Evolutionary conservation across 2,329 filamentous ascomycete species (phyloP), one percentile per base, ranked within the genome.

Genomic region (Penicillium expansum): DNA sequence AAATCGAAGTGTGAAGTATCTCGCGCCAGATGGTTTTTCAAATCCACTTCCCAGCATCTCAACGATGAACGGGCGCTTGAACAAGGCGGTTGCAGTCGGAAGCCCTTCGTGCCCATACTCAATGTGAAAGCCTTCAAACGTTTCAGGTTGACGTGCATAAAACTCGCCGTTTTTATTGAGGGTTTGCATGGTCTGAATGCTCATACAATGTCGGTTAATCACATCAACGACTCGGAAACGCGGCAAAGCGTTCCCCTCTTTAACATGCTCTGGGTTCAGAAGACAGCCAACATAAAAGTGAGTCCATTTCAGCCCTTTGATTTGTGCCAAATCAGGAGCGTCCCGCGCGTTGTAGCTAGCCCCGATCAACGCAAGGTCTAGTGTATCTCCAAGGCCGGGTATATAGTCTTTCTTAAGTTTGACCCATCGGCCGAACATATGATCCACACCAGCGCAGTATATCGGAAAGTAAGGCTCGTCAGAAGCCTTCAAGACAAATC

Each of bases 401-500:
- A 96, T 83, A 66, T 95, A 96, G 67, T 94, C 90, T 67, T 91
- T 91, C 73, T 96, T 96, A 41, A 96, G 74, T 74, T 96, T 96
- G 67, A 96, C 90, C 69, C 86, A 88, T 77, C 30, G 79, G 60
- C 64, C 74, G 63, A 64, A 44, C 62, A 65, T 68, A 56, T 45
- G 64, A 55, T 66, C 66, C 20, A 54, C 69, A 43, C 63, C 43
- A 67, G 66, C 30, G 60, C 68, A 61, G 81, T 83, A 61, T 1
- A 76, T 65, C 54, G 84, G 78, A 60, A 96, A 90, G 68, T 96
- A 96, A 0, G 91, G 86, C 24, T 89, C 85, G 57, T 91, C 86
- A 30, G 78, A 79, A 0, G 88, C 85, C 72, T 96, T 96, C 48
- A 96, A 71, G 0, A 96, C 86, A 16, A 94, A 79, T 0, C 92